These are phyloP conservation scores for Chytriomyces hyalinus DNA, from an alignment of 192 early-diverging fungal species.

Conservation along the genomic window DNA sequence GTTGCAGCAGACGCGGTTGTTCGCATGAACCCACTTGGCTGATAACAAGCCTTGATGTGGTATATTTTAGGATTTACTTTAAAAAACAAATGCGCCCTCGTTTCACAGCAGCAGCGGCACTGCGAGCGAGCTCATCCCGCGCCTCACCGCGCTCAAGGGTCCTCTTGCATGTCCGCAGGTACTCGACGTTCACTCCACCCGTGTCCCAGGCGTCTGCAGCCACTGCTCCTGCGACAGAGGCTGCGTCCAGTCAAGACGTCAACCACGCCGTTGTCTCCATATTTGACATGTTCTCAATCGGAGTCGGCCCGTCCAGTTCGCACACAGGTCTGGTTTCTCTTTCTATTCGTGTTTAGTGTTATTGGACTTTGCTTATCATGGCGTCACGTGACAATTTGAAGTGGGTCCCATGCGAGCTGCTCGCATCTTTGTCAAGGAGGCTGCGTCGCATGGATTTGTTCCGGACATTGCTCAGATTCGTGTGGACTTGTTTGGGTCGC, in stretches of 20 bases:
- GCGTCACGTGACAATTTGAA: conserved; percentile 40
- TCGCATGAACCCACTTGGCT: no score
- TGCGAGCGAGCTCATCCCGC: background rate
- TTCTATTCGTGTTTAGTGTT: conserved; percentile 3
- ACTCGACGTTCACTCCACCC: background rate
- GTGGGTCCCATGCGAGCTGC: conserved; percentile 98
- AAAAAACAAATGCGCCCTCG: no score
- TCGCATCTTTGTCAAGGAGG: conserved; percentile 89
- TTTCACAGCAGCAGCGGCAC: no score
- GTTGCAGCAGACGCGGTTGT: background rate
- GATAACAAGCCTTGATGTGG: no score
- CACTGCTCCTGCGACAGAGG: background rate
- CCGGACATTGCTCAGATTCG: conserved; percentile 61
- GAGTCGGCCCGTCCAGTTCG: conserved; percentile 87
- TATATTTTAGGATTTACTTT: no score
- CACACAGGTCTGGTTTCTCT: conserved; percentile 47
- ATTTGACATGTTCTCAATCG: conserved; percentile 95
- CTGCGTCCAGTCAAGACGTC: conserved; percentile 21
- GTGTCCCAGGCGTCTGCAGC: background rate
- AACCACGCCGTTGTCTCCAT: conserved; percentile 88
- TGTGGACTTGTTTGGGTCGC: conserved; percentile 89
- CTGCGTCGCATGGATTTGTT: conserved; percentile 62
- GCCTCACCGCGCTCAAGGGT: background rate
- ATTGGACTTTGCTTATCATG: conserved; percentile 40
- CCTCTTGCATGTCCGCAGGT: background rate